phyloP scores from a whole-genome alignment of 2,329 filamentous ascomycete species.

The Aspergillus sp. region DNA sequence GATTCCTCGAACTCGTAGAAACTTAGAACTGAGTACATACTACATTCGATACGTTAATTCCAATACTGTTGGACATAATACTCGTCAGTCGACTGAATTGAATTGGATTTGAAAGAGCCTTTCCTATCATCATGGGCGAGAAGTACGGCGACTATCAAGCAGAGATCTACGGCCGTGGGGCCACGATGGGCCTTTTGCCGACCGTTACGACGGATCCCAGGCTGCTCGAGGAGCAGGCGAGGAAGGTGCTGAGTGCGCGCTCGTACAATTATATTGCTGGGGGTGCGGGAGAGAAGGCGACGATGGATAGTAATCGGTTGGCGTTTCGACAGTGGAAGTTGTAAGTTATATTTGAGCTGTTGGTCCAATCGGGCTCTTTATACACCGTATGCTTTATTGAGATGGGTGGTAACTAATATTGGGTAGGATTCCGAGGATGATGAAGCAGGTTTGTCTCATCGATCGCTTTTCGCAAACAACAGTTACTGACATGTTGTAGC shows the following conservation, averaged over 20 bases:
- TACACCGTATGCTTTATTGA: no score
- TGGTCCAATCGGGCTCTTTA: neutral
- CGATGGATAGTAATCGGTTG: slow-evolving; percentile 59
- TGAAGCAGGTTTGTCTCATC: slow-evolving; percentile 32
- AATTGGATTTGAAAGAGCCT: neutral
- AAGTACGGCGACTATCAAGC: slow-evolving; percentile 48
- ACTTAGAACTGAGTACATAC: no score
- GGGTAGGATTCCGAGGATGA: slow-evolving; percentile 53
- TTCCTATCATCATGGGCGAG: slow-evolving; percentile 26
- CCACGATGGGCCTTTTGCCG: slow-evolving; percentile 50
- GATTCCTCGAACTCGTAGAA: no score
- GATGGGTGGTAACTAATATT: slow-evolving; percentile 2
- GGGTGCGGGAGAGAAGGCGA: slow-evolving; percentile 62
- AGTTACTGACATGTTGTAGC: slow-evolving; percentile 16
- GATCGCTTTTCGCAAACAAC: neutral
- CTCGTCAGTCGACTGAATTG: neutral
- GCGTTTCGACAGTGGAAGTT: slow-evolving; percentile 56
- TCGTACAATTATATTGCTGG: slow-evolving; percentile 62
- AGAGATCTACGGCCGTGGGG: slow-evolving; percentile 54
- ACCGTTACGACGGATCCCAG: slow-evolving; percentile 60
- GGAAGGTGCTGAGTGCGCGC: slow-evolving; percentile 46
- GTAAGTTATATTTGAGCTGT: slow-evolving; percentile 22
- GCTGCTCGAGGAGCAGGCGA: slow-evolving; percentile 57
- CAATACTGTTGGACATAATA: neutral
- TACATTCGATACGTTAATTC: no score